These are phyloP conservation scores for Taphrina flavorubra DNA, from an alignment of 1,139 yeast genomes.

Conservation along the genomic window DNA sequence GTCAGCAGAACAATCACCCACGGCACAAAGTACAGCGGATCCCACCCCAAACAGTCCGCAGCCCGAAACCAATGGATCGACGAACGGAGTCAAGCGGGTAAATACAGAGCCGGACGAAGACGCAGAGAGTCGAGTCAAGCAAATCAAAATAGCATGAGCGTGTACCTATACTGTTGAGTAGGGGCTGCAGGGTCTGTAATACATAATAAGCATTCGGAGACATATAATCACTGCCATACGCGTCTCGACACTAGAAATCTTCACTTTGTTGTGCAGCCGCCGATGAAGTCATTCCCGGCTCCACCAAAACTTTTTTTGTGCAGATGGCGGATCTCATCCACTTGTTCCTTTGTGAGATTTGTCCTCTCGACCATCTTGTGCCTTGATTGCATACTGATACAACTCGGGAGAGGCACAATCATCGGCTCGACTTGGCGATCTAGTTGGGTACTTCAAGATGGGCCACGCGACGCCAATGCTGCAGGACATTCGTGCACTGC, in stretches of 20 bases:
- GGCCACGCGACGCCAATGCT: background rate
- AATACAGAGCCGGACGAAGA: background rate
- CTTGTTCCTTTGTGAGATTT: background rate
- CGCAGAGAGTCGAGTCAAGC: slow-evolving; percentile 1
- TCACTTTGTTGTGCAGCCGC: background rate
- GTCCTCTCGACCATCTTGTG: background rate
- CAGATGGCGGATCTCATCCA: background rate
- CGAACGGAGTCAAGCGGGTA: slow-evolving; percentile 4
- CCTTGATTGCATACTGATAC: background rate
- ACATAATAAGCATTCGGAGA: slow-evolving; percentile 5
- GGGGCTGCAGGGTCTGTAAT: background rate
- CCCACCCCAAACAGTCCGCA: slow-evolving; percentile 3
- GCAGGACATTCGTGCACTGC: slow-evolving; percentile 29
- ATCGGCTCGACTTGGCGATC: no score
- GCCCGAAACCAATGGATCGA: slow-evolving; percentile 1
- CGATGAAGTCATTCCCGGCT: slow-evolving; percentile 18
- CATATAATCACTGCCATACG: background rate
- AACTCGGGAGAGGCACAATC: no score
- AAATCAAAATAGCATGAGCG: slow-evolving; percentile 15
- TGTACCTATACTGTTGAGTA: slow-evolving; percentile 10
- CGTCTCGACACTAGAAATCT: background rate
- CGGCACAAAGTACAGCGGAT: background rate
- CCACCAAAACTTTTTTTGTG: background rate
- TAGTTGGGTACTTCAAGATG: background rate
- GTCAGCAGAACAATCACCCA: background rate